phyloP scores from a whole-genome alignment of 768 basidiomycete species.

The Tylopilus plumbeoviolaceoides region DNA sequence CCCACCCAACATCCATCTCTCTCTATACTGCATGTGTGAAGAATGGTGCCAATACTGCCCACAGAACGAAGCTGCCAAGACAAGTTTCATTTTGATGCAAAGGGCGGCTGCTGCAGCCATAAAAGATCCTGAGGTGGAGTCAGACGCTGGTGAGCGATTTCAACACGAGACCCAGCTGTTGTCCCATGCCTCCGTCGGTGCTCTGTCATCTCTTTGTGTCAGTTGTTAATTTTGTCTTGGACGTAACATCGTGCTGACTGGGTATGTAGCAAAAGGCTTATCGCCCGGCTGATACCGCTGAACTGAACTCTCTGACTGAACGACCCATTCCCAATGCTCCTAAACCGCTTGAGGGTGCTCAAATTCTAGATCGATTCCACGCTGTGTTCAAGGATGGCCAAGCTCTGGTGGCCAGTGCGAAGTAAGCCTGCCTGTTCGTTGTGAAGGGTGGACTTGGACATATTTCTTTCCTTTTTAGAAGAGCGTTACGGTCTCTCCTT shows the following conservation, averaged over 20 bases:
- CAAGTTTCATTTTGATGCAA: slow-evolving; percentile 68
- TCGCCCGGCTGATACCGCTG: slow-evolving; percentile 57
- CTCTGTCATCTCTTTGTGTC: slow-evolving; percentile 82
- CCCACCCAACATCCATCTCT: slow-evolving; percentile 68
- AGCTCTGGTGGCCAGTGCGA: slow-evolving; percentile 51
- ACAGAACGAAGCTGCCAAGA: slow-evolving; percentile 65
- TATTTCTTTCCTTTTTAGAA: slow-evolving; percentile 43
- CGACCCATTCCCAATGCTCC: slow-evolving; percentile 45
- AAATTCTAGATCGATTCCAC: slow-evolving; percentile 60
- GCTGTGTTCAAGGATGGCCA: slow-evolving; percentile 66
- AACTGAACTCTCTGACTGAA: slow-evolving; percentile 59
- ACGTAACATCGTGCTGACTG: background rate
- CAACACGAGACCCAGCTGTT: slow-evolving; percentile 67
- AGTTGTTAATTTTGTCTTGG: slow-evolving; percentile 32
- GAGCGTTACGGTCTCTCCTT: slow-evolving; percentile 69
- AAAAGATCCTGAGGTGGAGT: slow-evolving; percentile 50
- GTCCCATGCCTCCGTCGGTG: slow-evolving; percentile 80
- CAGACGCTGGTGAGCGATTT: slow-evolving; percentile 53
- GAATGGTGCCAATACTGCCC: slow-evolving; percentile 90
- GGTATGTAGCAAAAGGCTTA: slow-evolving; percentile 70
- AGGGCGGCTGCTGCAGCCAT: slow-evolving; percentile 53
- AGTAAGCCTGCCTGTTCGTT: slow-evolving; percentile 44
- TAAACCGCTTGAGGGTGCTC: slow-evolving; percentile 49
- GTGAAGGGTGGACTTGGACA: background rate
- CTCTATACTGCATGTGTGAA: slow-evolving; percentile 81